Base-by-base conservation (phyloP, 225 moss, liverwort and hornwort species). In the Marchantia polymorpha region DNA sequence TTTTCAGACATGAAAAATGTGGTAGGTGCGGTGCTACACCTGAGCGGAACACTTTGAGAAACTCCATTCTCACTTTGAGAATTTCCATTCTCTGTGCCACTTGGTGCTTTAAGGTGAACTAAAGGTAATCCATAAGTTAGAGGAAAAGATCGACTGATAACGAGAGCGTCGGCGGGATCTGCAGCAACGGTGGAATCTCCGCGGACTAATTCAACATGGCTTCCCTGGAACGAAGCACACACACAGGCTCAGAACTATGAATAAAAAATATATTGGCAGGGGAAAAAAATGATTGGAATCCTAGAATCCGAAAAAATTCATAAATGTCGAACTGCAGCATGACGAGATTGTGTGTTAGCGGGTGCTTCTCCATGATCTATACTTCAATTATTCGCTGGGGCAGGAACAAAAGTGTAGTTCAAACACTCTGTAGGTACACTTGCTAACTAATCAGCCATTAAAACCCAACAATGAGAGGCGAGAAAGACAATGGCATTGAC, bases 161-260 rank as follows among this genome's bases (percentile, higher is more conserved):
- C 92, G n/a, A 90, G 92, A 51, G 85, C 90, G 87, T 99, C 97
- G 67, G 95, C 91, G 51, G 93, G 88, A 83, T 99, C 97, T 64
- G 91, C 83, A 60, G 97, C 90, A 19, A 92, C 91, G 22, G 97
- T 93, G 12, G 83, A 85, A 83, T 99, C 97, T 49, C 97, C 97
- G 77, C 73, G 81, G 27, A 87, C 75, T 25, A 95, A 87, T 80
- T 84, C 88, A 69, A 95, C 95, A 81, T 89, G 85, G 71, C 82
- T 87, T 77, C 93, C 92, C 94, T 95, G 89, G 72, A 83, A 68
- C 58, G 55, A 76, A 15, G 68, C n/a, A 49, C n/a, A 54, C 23
- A 10, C 39, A 48, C 52, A 29, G 69, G 16, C 31, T 61, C 56
- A 56, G 13, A 39, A 39, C 39, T 39, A 39, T 39, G 3, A 39